phyloP scores from a whole-genome alignment of 768 basidiomycete genomes.

The Leccinum barrowsii region DNA sequence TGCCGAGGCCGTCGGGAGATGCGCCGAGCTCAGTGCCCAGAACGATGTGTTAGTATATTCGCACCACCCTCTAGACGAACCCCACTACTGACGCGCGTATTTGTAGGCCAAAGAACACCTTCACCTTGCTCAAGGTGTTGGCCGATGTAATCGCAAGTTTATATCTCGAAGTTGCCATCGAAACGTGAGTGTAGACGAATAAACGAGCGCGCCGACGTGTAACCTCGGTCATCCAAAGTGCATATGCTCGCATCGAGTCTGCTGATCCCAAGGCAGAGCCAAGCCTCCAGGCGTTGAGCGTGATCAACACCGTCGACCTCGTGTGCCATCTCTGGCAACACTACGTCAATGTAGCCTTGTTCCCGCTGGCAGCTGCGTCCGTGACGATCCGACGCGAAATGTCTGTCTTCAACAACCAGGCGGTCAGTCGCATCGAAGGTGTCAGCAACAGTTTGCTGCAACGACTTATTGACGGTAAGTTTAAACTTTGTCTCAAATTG shows the following conservation, averaged over 20 bases:
- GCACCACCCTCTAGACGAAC: not conserved
- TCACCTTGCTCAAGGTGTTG: slow-evolving; percentile 77
- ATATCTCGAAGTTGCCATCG: slow-evolving; percentile 89
- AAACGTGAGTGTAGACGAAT: slow-evolving; percentile 64
- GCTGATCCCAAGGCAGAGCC: slow-evolving; percentile 81
- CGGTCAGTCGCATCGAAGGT: slow-evolving; percentile 80
- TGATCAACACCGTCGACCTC: slow-evolving; percentile 73
- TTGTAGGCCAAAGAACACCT: slow-evolving; percentile 81
- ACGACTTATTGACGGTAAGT: slow-evolving; percentile 75
- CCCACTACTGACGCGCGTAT: slow-evolving; percentile 2
- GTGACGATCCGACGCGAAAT: slow-evolving; percentile 90
- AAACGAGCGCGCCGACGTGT: not conserved
- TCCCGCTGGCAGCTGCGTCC: slow-evolving; percentile 81
- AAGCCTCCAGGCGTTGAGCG: slow-evolving; percentile 59
- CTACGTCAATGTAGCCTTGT: slow-evolving; percentile 85
- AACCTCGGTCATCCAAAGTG: slow-evolving; percentile 40
- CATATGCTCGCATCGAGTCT: slow-evolving; percentile 65
- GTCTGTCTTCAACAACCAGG: slow-evolving; percentile 87
- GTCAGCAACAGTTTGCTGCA: slow-evolving; percentile 78
- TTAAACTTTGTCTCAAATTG: not conserved
- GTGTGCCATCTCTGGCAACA: slow-evolving; percentile 97
- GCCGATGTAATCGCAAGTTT: slow-evolving; percentile 79
- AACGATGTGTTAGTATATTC: slow-evolving; percentile 73
- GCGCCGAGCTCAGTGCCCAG: slow-evolving; percentile 79
- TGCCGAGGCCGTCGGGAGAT: slow-evolving; percentile 93